Conservation (phyloP, 2,329 filamentous ascomycete species). For the Ophiostoma populinum region DNA sequence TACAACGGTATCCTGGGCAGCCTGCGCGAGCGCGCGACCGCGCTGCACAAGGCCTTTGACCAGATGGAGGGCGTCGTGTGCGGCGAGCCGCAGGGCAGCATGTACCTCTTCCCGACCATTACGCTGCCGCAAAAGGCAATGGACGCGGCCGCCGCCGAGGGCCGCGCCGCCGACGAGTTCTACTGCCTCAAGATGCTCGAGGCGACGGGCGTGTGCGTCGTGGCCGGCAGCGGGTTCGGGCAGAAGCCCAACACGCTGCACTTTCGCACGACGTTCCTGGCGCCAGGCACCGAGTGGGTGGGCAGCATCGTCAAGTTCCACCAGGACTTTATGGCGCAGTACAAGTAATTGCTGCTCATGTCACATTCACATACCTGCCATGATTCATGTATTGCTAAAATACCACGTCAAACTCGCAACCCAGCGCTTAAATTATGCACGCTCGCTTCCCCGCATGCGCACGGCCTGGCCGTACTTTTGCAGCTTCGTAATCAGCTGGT, state of each 20-base stretch:
- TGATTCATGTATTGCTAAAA: background rate
- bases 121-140: slow-evolving; percentile 58
- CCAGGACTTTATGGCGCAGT: slow-evolving; percentile 77
- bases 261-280: slow-evolving; percentile 92
- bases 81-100: slow-evolving; percentile 76
- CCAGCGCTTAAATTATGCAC: slow-evolving; percentile 38
- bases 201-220: slow-evolving; percentile 84
- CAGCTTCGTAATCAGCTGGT: slow-evolving; percentile 94
- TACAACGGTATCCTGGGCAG: slow-evolving; percentile 69
- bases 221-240: slow-evolving; percentile 83
- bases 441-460: slow-evolving; percentile 81
- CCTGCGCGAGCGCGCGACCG: slow-evolving; percentile 61
- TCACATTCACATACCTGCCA: too few relatives aligned
- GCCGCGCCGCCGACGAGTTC: slow-evolving; percentile 71
- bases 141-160: slow-evolving; percentile 57
- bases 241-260: slow-evolving; percentile 84
- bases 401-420: background rate
- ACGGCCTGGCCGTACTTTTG: slow-evolving; percentile 99
- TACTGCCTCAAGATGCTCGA: slow-evolving; percentile 86
- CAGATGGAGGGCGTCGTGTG: slow-evolving; percentile 94
- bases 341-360: slow-evolving; percentile 21
- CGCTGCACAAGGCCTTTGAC: slow-evolving; percentile 77
- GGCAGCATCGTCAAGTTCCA: slow-evolving; percentile 80
- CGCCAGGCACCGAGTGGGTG: slow-evolving; percentile 91
- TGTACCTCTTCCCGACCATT: slow-evolving; percentile 98